Evolutionary conservation across 805 yeast species (phyloP), one percentile per base, ranked within the genome.

Genomic region (Henningerozyma blattae): DNA sequence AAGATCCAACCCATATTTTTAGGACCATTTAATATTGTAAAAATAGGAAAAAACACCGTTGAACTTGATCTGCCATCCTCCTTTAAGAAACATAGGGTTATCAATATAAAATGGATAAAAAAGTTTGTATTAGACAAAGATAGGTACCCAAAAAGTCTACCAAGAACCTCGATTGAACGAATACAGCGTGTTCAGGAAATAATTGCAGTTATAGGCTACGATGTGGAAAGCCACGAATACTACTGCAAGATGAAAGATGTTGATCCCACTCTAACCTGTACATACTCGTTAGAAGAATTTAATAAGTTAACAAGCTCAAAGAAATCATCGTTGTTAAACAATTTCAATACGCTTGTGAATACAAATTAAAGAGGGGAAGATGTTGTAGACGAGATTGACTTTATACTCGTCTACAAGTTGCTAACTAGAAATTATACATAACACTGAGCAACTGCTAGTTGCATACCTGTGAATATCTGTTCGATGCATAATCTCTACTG

Each of bases 201-300:
- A n/a, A n/a, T 15, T n/a, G 17, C 27, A 15, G n/a, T 33, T 10
- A 18, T 28, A 14, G 36, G 32, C 8, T 25, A 25, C 17, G 15
- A 15, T 25, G 13, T 15, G n/a, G 20, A 24, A 14, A n/a, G 17
- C 8, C 15, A 24, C 12, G 12, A 5, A 13, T 27, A 18, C 16
- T 32, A 32, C 19, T 32, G 34, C 15, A 26, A 17, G 30, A 26
- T 32, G 31, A 6, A 14, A 25, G 34, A 26, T 27, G 34, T 32
- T 5, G 30, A 32, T 18, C 34, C 34, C 7, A 7, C 7, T 7
- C 10, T 20, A 7, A 20, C 9, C 7, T 7, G 7, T 7, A 20
- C 9, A 20, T 7, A 7, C 7, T 10, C 22, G 10, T 10, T 7
- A 7, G 10, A 20, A 20, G 22, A 7, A 20, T 20, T 20, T 10